Percentiles rank a stretch among this genome's conserved stretches.
Conservation (phyloP, 2,329 filamentous ascomycete species). For the Thelonectria rubi region DNA sequence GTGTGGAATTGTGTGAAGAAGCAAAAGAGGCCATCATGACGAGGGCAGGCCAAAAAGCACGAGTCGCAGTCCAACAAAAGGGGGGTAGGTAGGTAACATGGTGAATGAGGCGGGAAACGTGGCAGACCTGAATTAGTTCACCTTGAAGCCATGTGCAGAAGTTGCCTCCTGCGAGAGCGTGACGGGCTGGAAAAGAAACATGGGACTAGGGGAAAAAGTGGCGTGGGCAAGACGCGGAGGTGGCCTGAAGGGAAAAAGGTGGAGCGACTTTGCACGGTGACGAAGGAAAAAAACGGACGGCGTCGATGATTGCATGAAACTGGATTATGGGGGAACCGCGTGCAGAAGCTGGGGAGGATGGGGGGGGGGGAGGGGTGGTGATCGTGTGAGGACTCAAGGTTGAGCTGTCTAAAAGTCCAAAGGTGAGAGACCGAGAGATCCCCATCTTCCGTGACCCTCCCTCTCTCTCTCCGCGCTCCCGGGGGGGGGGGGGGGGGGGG, state of each 20-base stretch:
- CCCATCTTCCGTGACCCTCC: background rate
- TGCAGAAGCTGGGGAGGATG: constrained; percentile 8
- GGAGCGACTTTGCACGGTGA: constrained; percentile 13
- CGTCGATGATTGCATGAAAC: constrained; percentile 16
- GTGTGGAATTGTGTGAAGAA: background rate
- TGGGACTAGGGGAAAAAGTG: constrained; percentile 2
- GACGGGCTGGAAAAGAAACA: background rate
- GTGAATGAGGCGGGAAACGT: constrained; percentile 7
- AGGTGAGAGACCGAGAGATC: no score
- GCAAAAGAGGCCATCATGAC: constrained; percentile 1
- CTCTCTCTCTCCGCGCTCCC: background rate
- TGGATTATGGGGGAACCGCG: constrained; percentile 10
- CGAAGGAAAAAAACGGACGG: constrained; percentile 15
- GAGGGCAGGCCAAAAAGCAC: background rate
- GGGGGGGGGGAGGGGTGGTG: background rate
- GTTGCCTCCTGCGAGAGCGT: background rate
- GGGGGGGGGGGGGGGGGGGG: background rate
- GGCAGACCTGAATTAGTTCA: constrained; percentile 13
- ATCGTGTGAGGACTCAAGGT: constrained; percentile 10
- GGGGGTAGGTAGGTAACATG: background rate
- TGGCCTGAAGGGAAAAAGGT: constrained; percentile 24
- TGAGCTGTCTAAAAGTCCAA: constrained; percentile 15
- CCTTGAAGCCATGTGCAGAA: constrained; percentile 19
- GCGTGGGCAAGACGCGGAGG: constrained; percentile 21
- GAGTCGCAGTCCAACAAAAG: no score